Conservation (phyloP, 176 grass and related monocot species). For the Oryza brachyantha region DNA sequence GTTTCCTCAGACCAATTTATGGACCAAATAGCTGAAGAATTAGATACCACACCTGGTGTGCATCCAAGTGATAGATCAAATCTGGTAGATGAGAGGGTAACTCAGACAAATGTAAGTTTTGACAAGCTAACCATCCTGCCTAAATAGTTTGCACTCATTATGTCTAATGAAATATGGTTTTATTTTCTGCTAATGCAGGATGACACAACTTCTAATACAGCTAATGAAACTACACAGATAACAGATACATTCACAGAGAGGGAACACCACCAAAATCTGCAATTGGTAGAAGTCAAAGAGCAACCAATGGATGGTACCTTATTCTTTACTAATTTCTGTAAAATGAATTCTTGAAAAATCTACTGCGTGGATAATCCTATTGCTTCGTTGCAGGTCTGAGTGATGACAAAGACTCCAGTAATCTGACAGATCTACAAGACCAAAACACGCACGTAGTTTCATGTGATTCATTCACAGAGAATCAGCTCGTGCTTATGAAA, state of each 20-base stretch:
- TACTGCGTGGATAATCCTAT: background rate
- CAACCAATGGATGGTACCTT: slow-evolving; percentile 40
- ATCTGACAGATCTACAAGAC: background rate
- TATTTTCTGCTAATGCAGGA: slow-evolving; percentile 32
- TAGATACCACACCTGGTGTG: background rate
- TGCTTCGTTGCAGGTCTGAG: slow-evolving; percentile 39
- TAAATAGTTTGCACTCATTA: slow-evolving; percentile 7
- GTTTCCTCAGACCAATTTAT: slow-evolving; percentile 5
- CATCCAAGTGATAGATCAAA: background rate
- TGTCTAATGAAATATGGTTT: background rate
- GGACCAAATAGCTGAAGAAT: background rate
- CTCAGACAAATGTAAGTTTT: slow-evolving; percentile 47
- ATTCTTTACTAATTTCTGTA: background rate
- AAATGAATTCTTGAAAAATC: background rate
- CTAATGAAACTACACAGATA: background rate
- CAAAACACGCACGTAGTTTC: slow-evolving; percentile 20
- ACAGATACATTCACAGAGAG: background rate
- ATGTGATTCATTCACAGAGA: slow-evolving; percentile 51
- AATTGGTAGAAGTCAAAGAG: slow-evolving; percentile 14
- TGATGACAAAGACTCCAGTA: background rate
- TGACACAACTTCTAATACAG: background rate
- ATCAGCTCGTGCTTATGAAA: slow-evolving; percentile 52
- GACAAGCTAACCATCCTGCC: background rate
- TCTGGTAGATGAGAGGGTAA: background rate
- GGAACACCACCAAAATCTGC: slow-evolving; percentile 18